Conservation (phyloP, 2,329 filamentous ascomycete species). For the Seiridium cupressi region DNA sequence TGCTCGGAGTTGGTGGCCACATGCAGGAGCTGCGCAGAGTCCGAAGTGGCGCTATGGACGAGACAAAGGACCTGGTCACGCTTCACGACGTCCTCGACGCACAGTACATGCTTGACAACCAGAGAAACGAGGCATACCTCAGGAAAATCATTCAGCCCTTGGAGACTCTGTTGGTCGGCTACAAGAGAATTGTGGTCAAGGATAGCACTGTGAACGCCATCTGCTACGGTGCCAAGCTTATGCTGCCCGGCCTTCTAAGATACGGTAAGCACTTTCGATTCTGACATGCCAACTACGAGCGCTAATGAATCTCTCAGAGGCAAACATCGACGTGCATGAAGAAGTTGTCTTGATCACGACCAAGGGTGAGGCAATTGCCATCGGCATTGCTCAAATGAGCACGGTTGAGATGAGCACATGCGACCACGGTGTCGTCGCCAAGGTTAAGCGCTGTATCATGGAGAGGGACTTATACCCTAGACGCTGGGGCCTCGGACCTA, state of each 20-base stretch:
- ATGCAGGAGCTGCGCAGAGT: conserved; percentile 98
- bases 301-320: conserved; percentile 51
- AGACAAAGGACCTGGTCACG: conserved; percentile 84
- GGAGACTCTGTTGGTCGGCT: conserved; percentile 85
- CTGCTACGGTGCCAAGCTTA: conserved; percentile 97
- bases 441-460: conserved; percentile 99
- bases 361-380: conserved; percentile 96
- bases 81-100: conserved; percentile 94
- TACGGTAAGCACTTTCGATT: conserved; percentile 61
- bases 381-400: conserved; percentile 97
- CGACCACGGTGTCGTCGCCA: conserved; percentile 96
- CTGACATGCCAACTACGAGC: conserved; percentile 6
- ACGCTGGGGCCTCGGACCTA: conserved; percentile 92
- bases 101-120: conserved; percentile 95
- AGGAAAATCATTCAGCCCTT: conserved; percentile 88
- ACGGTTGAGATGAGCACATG: conserved; percentile 95
- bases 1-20: conserved; percentile 82
- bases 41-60: conserved; percentile 90
- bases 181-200: conserved; percentile 98
- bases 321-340: conserved; percentile 89
- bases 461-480: conserved; percentile 96
- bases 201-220: conserved; percentile 95
- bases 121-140: conserved; percentile 88
- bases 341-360: conserved; percentile 98
- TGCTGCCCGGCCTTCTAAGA: conserved; percentile 92